Conservation (phyloP, 148 eudicot species). For the Selenicereus undatus region DNA sequence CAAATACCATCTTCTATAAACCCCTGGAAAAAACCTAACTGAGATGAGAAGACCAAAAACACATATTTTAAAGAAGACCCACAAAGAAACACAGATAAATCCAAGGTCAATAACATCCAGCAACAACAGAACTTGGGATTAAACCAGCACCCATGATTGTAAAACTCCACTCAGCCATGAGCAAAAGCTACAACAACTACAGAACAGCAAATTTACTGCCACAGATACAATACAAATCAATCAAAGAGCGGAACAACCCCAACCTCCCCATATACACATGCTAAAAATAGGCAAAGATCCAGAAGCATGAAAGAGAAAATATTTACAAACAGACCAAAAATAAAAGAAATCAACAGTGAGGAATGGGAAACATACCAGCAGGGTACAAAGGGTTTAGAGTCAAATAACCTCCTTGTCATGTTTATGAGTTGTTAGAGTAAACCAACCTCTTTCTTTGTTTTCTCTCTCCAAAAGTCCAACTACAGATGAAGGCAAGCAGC, state of each 20-base stretch:
- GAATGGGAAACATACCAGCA: neutral
- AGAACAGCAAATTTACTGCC: neutral
- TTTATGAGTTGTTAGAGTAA: neutral
- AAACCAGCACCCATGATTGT: neutral
- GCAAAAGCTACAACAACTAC: neutral
- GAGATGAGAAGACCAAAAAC: slow-evolving; percentile 2
- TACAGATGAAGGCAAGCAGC: neutral
- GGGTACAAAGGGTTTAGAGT: neutral
- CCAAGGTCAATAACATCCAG: neutral
- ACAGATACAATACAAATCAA: neutral
- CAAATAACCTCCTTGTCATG: neutral
- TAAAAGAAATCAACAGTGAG: neutral
- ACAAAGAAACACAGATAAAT: neutral
- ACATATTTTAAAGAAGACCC: too few species aligned
- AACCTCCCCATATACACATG: neutral
- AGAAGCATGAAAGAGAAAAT: neutral
- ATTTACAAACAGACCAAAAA: slow-evolving; percentile 1
- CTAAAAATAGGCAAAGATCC: slow-evolving; percentile 15
- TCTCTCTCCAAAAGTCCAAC: neutral
- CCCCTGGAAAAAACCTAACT: slow-evolving; percentile 10
- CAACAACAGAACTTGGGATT: neutral
- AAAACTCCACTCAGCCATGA: slow-evolving; percentile 7
- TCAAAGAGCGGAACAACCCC: neutral
- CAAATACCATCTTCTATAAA: slow-evolving; percentile 4
- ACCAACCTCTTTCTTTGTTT: neutral